Evolutionary conservation across 164 flowering plant species (phyloP).

Genomic region (Brasenia schreberi): DNA sequence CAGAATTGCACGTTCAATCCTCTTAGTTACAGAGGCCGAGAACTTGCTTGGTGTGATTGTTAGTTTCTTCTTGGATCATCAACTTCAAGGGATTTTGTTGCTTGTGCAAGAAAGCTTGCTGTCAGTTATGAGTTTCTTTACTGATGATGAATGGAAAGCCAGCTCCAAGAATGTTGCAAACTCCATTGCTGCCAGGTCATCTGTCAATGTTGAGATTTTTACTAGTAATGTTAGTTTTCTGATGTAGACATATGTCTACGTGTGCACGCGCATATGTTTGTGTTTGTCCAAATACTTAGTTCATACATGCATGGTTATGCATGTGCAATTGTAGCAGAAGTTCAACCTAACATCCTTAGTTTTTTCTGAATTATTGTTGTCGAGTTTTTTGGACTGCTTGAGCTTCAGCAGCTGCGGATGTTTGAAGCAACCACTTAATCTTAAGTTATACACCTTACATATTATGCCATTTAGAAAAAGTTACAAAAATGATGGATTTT

Average conservation of each 20-base stretch:
- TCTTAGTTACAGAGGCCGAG: conserved; percentile 54
- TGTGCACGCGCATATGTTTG: not conserved
- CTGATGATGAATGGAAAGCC: conserved; percentile 53
- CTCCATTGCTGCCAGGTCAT: conserved; percentile 58
- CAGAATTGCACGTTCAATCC: conserved; percentile 34
- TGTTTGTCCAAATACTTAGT: not conserved
- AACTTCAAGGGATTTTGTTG: conserved; percentile 42
- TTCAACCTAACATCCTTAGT: not conserved
- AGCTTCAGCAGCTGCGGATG: too few relatives aligned
- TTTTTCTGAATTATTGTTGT: not conserved
- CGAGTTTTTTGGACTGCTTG: too few relatives aligned
- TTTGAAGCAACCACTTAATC: too few relatives aligned
- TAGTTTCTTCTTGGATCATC: conserved; percentile 54
- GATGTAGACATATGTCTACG: too few relatives aligned
- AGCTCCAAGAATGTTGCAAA: conserved; percentile 52
- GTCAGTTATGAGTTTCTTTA: conserved; percentile 43
- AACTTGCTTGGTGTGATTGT: conserved; percentile 33
- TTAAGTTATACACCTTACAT: too few relatives aligned
- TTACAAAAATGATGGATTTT: too few relatives aligned
- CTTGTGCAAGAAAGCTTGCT: conserved; percentile 42
- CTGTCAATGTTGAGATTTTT: not conserved
- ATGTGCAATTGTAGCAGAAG: not conserved
- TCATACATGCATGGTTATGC: not conserved
- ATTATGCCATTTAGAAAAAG: too few relatives aligned
- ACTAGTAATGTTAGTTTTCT: not conserved